phyloP scores from a whole-genome alignment of 257 asterid species.

The Lavandula angustifolia region DNA sequence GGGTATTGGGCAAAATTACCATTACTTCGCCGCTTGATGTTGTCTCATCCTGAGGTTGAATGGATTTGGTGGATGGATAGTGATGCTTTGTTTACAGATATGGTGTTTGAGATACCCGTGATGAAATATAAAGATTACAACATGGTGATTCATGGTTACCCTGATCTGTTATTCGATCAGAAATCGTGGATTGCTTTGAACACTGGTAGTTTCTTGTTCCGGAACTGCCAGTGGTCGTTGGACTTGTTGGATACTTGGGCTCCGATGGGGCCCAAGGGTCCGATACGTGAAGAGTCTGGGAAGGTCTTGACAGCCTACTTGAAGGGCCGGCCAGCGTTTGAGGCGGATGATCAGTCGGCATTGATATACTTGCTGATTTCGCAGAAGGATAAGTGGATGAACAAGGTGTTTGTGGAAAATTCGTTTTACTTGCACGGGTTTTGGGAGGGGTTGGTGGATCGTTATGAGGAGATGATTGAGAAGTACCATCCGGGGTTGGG shows the following conservation, averaged over 20 bases:
- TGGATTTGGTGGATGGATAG: slow-evolving; percentile 99
- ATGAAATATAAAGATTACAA: slow-evolving; percentile 61
- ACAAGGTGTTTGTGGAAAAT: slow-evolving; percentile 81
- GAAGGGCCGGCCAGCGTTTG: slow-evolving; percentile 91
- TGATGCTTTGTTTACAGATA: slow-evolving; percentile 90
- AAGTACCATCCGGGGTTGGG: slow-evolving; percentile 88
- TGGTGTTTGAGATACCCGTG: slow-evolving; percentile 72
- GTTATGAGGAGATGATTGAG: slow-evolving; percentile 90
- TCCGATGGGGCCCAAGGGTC: slow-evolving; percentile 92
- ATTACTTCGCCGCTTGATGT: slow-evolving; percentile 72
- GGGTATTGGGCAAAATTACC: slow-evolving; percentile 95
- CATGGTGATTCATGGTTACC: slow-evolving; percentile 83
- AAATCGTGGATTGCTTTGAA: slow-evolving; percentile 90
- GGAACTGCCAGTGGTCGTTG: slow-evolving; percentile 94
- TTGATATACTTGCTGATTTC: slow-evolving; percentile 71
- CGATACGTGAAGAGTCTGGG: slow-evolving; percentile 83
- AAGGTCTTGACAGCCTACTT: slow-evolving; percentile 74
- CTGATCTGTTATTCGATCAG: slow-evolving; percentile 69
- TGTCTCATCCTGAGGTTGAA: slow-evolving; percentile 94
- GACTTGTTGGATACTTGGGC: slow-evolving; percentile 97
- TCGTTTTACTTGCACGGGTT: slow-evolving; percentile 82
- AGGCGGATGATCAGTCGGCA: slow-evolving; percentile 97
- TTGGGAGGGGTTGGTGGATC: slow-evolving; percentile 93
- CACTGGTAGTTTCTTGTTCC: slow-evolving; percentile 80
- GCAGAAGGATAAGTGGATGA: slow-evolving; percentile 68